Evolutionary conservation across 371 early-diverging fungal genomes (phyloP), one percentile per base, ranked within the genome.

Genomic region (Saksenaea vasiformis): DNA sequence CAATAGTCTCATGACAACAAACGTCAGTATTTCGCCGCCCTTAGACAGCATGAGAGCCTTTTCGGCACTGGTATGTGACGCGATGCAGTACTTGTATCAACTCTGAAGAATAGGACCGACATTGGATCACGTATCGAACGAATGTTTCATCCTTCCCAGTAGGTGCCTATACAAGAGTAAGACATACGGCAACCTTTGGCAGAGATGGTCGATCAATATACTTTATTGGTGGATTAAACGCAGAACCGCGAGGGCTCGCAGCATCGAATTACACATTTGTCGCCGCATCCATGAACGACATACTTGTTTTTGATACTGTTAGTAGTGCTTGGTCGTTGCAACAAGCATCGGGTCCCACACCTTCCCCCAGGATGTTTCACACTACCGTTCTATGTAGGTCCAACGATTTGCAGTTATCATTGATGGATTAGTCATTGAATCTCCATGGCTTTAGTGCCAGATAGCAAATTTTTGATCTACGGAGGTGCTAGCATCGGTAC

Each of bases 191-290:
- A 10, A 60, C 59, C 15, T 38, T 67, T 22, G 44, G 39, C 9
- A 31, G 51, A 28, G 68, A 62, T 31, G 68, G 63, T 14, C 28
- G 41, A 36, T 56, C 58, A 1, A 60, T 67, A 2, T 63, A 54
- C 26, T 67, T 62, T 44, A 58, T 67, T 59, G 68, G 68, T 22
- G 68, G 68, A 4, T 38, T 67, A 47, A 44, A 66, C 35, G 60
- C 56, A 27, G 35, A 54, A 27, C 51, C 17, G 5, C 51, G 24
- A 34, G 36, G 37, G 13, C n/a, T 13, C 7, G 8, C 36, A 36
- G 57, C 10, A n/a, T 10, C 19, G 28, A 35, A 31, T 8, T 37
- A 38, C 26, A 53, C 51, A 8, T 62, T 58, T 22, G n/a, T 22
- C 7, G 38, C n/a, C 8, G 62, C 55, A 0, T 31, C 67, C 31